Evolutionary conservation across 257 asterid genomes (phyloP).

Genomic region (Avicennia marina): DNA sequence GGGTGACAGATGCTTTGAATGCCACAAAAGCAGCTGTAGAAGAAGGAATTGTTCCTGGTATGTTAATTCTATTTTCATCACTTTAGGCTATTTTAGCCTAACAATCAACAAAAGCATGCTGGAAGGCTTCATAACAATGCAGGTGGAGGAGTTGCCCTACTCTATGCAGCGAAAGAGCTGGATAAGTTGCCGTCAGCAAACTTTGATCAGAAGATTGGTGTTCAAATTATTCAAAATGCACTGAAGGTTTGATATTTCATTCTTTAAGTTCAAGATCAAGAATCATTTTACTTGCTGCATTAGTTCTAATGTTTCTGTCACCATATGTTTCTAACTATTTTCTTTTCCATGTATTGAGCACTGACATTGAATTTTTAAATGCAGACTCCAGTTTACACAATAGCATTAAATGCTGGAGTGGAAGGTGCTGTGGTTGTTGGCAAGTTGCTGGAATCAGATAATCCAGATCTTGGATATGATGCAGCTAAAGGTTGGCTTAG

Average conservation of each 20-base stretch:
- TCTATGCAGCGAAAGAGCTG: constrained; percentile 78
- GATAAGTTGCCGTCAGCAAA: constrained; percentile 69
- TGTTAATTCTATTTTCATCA: neutral
- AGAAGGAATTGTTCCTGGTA: constrained; percentile 59
- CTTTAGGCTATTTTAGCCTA: neutral
- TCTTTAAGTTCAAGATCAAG: no score
- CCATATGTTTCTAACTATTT: no score
- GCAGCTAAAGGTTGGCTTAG: constrained; percentile 50
- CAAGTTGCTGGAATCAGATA: constrained; percentile 77
- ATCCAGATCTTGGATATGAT: constrained; percentile 70
- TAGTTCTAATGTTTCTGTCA: no score
- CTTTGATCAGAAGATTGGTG: constrained; percentile 91
- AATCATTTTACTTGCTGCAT: no score
- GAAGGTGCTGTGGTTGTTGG: constrained; percentile 98
- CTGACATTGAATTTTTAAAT: no score
- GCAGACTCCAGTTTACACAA: constrained; percentile 77
- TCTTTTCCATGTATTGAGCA: no score
- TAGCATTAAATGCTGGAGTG: constrained; percentile 88
- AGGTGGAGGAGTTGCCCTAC: constrained; percentile 93
- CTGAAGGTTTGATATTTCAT: constrained; percentile 47
- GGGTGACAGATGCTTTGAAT: constrained; percentile 55
- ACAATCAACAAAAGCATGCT: neutral
- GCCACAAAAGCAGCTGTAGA: constrained; percentile 63
- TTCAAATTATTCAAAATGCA: constrained; percentile 91
- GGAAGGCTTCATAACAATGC: neutral